A percentile compares a stretch with the other conserved stretches of the same genome.
Evolutionary conservation across 495 filamentous ascomycete genomes (phyloP).

Genomic region (Trypethelium eluteriae): DNA sequence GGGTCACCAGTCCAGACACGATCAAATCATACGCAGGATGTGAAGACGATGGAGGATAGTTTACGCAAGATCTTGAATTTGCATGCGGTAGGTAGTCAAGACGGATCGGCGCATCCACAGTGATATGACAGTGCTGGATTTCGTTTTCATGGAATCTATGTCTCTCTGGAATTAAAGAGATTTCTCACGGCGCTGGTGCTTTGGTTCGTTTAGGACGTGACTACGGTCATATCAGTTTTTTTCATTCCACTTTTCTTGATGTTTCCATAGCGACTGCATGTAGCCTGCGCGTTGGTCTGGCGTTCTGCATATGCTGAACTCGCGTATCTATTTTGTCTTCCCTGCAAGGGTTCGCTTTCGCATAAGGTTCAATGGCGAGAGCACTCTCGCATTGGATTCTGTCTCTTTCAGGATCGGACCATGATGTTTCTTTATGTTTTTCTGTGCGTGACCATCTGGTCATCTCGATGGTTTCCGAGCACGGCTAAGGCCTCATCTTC

Average conservation of each 20-base stretch:
- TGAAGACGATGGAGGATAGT: slow-evolving; percentile 28
- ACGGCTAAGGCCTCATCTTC: not conserved
- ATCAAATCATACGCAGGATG: slow-evolving; percentile 15
- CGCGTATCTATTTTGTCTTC: too few relatives aligned
- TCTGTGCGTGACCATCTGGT: not conserved
- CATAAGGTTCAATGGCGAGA: too few relatives aligned
- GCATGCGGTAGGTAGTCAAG: slow-evolving; percentile 11
- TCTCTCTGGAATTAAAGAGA: not conserved
- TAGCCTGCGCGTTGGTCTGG: not conserved
- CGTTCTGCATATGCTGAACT: not conserved
- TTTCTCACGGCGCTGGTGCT: not conserved
- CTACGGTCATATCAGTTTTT: not conserved
- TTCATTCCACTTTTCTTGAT: not conserved
- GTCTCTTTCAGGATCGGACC: too few relatives aligned
- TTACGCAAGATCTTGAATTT: slow-evolving; percentile 27
- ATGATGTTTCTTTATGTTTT: too few relatives aligned
- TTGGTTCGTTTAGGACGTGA: not conserved
- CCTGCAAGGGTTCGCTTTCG: too few relatives aligned
- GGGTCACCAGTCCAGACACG: not conserved
- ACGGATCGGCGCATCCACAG: not conserved
- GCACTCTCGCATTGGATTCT: too few relatives aligned
- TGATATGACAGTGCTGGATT: not conserved
- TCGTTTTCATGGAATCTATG: not conserved
- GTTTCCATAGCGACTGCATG: not conserved
- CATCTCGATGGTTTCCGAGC: not conserved